These are phyloP conservation scores for Setomelanomma holmii DNA, from an alignment of 2,329 filamentous ascomycete genomes.

Conservation along the genomic window DNA sequence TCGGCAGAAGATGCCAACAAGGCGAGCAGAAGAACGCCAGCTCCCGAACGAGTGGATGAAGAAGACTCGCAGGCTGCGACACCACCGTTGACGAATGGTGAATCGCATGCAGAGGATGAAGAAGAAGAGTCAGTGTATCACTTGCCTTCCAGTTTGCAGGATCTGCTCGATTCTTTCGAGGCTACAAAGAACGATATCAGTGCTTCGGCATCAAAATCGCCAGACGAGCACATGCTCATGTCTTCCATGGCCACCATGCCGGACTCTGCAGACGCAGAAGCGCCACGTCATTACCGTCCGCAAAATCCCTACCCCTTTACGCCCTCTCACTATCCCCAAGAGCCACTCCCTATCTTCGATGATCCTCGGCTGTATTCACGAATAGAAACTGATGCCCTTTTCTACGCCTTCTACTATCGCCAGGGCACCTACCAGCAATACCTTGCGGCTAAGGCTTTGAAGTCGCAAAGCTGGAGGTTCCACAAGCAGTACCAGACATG, in stretches of 20 bases:
- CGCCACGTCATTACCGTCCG: slow-evolving; percentile 83
- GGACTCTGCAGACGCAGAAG: slow-evolving; percentile 79
- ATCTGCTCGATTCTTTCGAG: slow-evolving; percentile 91
- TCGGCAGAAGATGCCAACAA: slow-evolving; percentile 39
- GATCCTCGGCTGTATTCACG: slow-evolving; percentile 85
- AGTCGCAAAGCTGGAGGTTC: slow-evolving; percentile 98
- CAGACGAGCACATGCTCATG: slow-evolving; percentile 75
- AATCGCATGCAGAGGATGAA: slow-evolving; percentile 59
- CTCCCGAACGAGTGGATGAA: slow-evolving; percentile 42
- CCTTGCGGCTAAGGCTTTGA: slow-evolving; percentile 92
- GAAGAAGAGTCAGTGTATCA: slow-evolving; percentile 88
- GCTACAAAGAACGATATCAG: slow-evolving; percentile 74
- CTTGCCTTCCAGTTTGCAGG: slow-evolving; percentile 84
- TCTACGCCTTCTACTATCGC: slow-evolving; percentile 99
- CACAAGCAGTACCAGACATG: slow-evolving; percentile 99
- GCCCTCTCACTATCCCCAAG: slow-evolving; percentile 86
- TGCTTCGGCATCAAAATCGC: slow-evolving; percentile 65
- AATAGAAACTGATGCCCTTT: slow-evolving; percentile 94
- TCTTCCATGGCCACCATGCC: slow-evolving; percentile 77
- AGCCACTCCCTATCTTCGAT: slow-evolving; percentile 89
- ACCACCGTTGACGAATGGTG: slow-evolving; percentile 59
- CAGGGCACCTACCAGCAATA: slow-evolving; percentile 97
- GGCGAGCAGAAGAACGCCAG: slow-evolving; percentile 35
- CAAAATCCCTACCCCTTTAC: slow-evolving; percentile 77
- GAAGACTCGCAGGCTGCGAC: slow-evolving; percentile 46